A percentile compares a stretch with the other conserved stretches of the same genome.
phyloP scores from a whole-genome alignment of 176 grass and related monocot species.

The Echinochloa phyllopogon region DNA sequence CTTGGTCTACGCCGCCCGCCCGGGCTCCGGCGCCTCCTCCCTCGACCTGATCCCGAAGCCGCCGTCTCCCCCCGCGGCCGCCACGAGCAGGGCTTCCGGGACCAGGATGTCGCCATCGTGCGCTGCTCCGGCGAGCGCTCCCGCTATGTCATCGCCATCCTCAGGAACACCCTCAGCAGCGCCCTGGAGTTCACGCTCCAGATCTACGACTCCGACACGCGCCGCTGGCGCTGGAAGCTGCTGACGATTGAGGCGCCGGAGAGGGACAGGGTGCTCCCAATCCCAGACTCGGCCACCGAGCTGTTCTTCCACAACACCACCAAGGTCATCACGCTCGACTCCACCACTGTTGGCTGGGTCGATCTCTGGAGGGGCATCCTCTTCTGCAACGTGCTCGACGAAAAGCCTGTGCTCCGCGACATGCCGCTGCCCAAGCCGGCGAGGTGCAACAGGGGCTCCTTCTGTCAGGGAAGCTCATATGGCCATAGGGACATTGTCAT shows the following conservation, averaged over 20 bases:
- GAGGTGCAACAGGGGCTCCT: too few species aligned
- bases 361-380: too few species aligned
- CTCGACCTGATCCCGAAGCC: neutral
- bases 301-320: neutral
- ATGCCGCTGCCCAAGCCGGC: too few species aligned
- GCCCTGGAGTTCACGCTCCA: neutral
- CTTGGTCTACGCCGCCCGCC: neutral
- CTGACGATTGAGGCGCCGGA: neutral
- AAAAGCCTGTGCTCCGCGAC: too few species aligned
- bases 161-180: neutral
- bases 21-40: neutral
- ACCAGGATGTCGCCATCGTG: neutral
- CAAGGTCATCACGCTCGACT: too few species aligned
- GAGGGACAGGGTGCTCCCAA: constrained; percentile 6
- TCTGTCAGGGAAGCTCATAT: too few species aligned
- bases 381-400: too few species aligned
- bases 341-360: too few species aligned
- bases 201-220: neutral
- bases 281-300: neutral
- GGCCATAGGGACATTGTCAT: too few species aligned
- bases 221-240: neutral
- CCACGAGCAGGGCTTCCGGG: too few species aligned
- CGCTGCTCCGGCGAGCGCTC: neutral
- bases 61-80: too few species aligned
- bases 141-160: constrained; percentile 8